A percentile compares a stretch with the other conserved stretches of the same genome.
phyloP scores from a whole-genome alignment of 169 alveolate genomes.

The Plasmodium billcollinsi region DNA sequence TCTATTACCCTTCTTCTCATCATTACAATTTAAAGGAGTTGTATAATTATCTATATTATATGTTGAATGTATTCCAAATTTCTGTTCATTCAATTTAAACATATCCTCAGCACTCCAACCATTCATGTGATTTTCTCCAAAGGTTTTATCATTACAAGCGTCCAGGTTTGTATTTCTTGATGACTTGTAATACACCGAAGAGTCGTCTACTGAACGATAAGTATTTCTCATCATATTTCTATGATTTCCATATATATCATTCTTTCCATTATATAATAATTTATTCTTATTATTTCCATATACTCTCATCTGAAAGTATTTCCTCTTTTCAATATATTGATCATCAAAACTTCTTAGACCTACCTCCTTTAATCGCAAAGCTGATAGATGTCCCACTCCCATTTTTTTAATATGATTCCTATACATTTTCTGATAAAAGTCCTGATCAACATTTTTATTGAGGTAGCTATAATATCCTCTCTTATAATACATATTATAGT shows the following conservation, averaged over 20 bases:
- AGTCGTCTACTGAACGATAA: slow-evolving; percentile 26
- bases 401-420: slow-evolving; percentile 37
- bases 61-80: slow-evolving; percentile 91
- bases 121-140: slow-evolving; percentile 82
- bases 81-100: slow-evolving; percentile 90
- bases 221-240: slow-evolving; percentile 12
- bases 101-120: slow-evolving; percentile 92
- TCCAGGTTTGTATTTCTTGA: slow-evolving; percentile 31
- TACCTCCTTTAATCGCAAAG: slow-evolving; percentile 74
- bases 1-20: slow-evolving; percentile 1
- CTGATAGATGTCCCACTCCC: slow-evolving; percentile 66
- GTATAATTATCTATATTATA: slow-evolving; percentile 83
- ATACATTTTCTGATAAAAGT: slow-evolving; percentile 13
- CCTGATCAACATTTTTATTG: slow-evolving; percentile 10
- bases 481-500: neutral
- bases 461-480: neutral
- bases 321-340: slow-evolving; percentile 77
- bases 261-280: slow-evolving; percentile 4
- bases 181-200: slow-evolving; percentile 35
- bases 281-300: slow-evolving; percentile 40
- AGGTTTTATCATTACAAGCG: slow-evolving; percentile 80
- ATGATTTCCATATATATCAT: slow-evolving; percentile 32
- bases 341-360: slow-evolving; percentile 80
- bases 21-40: slow-evolving; percentile 79
- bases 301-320: slow-evolving; percentile 45